Evolutionary conservation across 441 rosid genomes (phyloP), one percentile per base, ranked within the genome.

Genomic region (Erodium texanum): DNA sequence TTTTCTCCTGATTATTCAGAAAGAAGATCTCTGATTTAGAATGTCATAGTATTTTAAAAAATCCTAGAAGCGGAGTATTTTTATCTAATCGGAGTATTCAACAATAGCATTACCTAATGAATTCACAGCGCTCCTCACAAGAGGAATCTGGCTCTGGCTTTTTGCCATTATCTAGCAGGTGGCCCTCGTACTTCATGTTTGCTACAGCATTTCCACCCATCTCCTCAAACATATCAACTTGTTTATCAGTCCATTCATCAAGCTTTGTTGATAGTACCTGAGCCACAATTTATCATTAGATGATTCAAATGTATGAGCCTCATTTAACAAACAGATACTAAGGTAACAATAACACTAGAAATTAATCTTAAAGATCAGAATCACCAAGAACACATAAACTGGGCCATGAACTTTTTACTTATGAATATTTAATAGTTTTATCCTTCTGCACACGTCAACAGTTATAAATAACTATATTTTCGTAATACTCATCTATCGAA

Each of bases 221-320:
- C 16, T 79, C 87, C 22, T 75, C 74, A 45, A 94, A 73, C 71
- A 41, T 50, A 54, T 83, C 80, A 19, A 94, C 97, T 82, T 94
- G 98, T 65, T 94, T 96, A 48, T 92, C 89, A n/a, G 98, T 87
- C 99, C 99, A 94, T 24, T 92, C 93, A 73, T 94, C 98, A 70
- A 94, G 86, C 74, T 92, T 94, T 73, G 89, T 84, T 3, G 99
- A 94, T 65, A 89, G 73, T 70, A 94, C 97, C 99, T 94, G 84
- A n/a, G 56, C 63, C 34, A 79, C 29, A 75, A 52, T 61, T 32
- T 2, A 14, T 48, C 54, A 48, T 48, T 48, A 48, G 18, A 18
- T 48, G n/a, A n/a, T n/a, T n/a, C n/a, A n/a, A 48, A 18, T 14
- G 3, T 14, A 48, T 48, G 15, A 48, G 18, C 15, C 15, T 45